phyloP scores from a whole-genome alignment of 306 rosid species.

The Pachyrhizus erosus region DNA sequence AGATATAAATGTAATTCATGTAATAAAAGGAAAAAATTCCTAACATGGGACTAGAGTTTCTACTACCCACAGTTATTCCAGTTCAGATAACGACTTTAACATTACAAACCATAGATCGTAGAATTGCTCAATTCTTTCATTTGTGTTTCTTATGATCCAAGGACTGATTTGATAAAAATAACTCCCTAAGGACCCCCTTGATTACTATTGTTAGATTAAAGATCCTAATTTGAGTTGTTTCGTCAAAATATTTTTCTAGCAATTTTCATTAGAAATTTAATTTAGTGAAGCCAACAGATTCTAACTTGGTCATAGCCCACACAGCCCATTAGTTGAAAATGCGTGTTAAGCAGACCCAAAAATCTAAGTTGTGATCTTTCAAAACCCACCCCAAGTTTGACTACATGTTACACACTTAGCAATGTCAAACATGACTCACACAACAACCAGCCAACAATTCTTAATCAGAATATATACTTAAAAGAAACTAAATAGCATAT shows the following conservation, averaged over 20 bases:
- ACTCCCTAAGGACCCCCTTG: not conserved
- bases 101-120: not conserved
- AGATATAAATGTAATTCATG: conserved; percentile 3
- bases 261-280: not conserved
- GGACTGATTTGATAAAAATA: not conserved
- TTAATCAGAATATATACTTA: too few species aligned
- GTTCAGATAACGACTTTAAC: conserved; percentile 2
- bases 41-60: not conserved
- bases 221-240: not conserved
- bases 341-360: conserved; percentile 22
- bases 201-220: not conserved
- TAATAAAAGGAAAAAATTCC: not conserved
- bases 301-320: conserved; percentile 13
- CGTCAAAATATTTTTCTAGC: not conserved
- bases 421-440: not conserved
- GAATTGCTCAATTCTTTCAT: not conserved
- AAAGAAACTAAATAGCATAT: too few species aligned
- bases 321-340: not conserved
- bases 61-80: not conserved
- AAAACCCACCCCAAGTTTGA: conserved; percentile 25
- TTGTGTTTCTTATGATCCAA: not conserved
- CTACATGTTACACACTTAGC: not conserved
- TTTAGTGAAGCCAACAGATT: not conserved
- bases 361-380: not conserved
- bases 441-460: not conserved